Evolutionary conservation across 257 asterid genomes (phyloP).

Genomic region (Datura wrightii): DNA sequence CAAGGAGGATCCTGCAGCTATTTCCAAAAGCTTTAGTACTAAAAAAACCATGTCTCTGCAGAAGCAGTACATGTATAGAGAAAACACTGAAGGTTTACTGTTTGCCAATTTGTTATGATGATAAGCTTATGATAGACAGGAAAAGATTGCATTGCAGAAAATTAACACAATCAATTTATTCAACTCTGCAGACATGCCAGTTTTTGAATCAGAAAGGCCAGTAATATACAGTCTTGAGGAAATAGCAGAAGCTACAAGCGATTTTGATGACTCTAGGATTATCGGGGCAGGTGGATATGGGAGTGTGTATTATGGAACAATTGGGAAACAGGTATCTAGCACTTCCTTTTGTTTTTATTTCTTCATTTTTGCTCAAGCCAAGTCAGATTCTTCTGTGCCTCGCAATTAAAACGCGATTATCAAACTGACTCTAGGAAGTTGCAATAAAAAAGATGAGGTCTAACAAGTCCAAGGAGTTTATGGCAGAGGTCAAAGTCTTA

Average conservation of each 20-base stretch:
- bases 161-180: conserved; percentile 24
- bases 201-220: conserved; percentile 73
- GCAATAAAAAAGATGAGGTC: conserved; percentile 93
- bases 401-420: background rate
- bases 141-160: background rate
- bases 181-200: conserved; percentile 54
- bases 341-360: background rate
- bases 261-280: conserved; percentile 70
- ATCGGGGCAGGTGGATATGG: conserved; percentile 91
- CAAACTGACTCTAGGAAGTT: conserved; percentile 57
- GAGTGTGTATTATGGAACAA: conserved; percentile 67
- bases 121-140: background rate
- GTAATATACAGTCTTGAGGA: conserved; percentile 64
- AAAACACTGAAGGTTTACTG: conserved; percentile 56
- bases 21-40: conserved; percentile 48
- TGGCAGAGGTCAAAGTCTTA: conserved; percentile 80
- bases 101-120: background rate
- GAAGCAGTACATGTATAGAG: conserved; percentile 46
- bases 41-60: conserved; percentile 49
- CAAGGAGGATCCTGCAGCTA: conserved; percentile 48
- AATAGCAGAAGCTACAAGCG: conserved; percentile 69
- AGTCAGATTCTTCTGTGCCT: conserved; percentile 5
- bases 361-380: conserved; percentile 5
- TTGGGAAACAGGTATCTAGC: conserved; percentile 61
- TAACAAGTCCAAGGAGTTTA: conserved; percentile 80